Evolutionary conservation across 331 rosid genomes (phyloP).

Genomic region (Malus hybrid): DNA sequence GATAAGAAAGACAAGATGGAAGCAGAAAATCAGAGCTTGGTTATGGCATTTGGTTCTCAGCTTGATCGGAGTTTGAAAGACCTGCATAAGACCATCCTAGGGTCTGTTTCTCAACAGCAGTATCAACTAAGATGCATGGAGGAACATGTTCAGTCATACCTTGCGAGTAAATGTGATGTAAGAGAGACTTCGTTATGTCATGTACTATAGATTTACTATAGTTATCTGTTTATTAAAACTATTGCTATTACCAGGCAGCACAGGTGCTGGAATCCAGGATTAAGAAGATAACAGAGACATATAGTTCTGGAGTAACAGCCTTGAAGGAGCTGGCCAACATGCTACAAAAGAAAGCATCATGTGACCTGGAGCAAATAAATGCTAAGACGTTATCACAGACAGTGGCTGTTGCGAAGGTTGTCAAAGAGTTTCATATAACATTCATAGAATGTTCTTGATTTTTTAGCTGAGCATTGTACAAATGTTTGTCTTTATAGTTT

Average conservation of each 20-base stretch:
- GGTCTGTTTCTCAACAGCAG: constrained; percentile 72
- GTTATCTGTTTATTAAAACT: constrained; percentile 8
- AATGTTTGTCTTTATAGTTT: constrained; percentile 39
- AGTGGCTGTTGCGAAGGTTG: constrained; percentile 49
- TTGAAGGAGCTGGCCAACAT: constrained; percentile 55
- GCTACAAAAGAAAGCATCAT: constrained; percentile 58
- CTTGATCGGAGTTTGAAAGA: constrained; percentile 57
- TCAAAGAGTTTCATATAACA: background rate
- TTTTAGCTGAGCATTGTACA: background rate
- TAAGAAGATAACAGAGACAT: constrained; percentile 56
- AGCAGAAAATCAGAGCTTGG: constrained; percentile 52
- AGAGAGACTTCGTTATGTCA: constrained; percentile 21
- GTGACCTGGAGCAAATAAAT: constrained; percentile 58
- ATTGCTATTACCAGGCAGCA: constrained; percentile 46
- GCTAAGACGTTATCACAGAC: constrained; percentile 49
- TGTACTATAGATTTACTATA: background rate
- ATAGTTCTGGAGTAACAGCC: constrained; percentile 49
- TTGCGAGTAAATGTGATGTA: constrained; percentile 73
- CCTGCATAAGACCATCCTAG: constrained; percentile 54
- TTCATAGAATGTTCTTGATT: background rate
- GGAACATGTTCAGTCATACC: constrained; percentile 49
- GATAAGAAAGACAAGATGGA: constrained; percentile 72
- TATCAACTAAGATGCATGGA: constrained; percentile 68
- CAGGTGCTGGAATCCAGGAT: constrained; percentile 60
- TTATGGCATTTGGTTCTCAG: constrained; percentile 59